A percentile compares a stretch with the other conserved stretches of the same genome.
phyloP scores from a whole-genome alignment of 306 rosid genomes.

The Chamaecrista fasciculata region DNA sequence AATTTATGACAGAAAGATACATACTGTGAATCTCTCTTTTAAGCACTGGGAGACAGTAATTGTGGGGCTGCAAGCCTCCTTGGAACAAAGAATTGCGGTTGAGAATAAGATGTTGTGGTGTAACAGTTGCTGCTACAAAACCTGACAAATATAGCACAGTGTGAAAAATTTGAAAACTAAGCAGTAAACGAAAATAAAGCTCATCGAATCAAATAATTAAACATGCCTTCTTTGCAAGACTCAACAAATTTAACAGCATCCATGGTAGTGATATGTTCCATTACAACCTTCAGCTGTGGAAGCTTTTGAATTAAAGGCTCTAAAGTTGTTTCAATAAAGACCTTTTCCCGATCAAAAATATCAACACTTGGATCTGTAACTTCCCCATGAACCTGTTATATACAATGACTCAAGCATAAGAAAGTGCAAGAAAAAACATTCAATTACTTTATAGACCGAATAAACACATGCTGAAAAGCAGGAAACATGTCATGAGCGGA shows the following conservation, averaged over 20 bases:
- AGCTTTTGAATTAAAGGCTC: slow-evolving; percentile 70
- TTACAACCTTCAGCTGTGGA: slow-evolving; percentile 80
- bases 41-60: slow-evolving; percentile 77
- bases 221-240: slow-evolving; percentile 68
- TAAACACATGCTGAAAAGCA: slow-evolving; percentile 7
- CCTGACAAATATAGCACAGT: slow-evolving; percentile 43
- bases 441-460: background rate
- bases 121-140: slow-evolving; percentile 74
- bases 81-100: slow-evolving; percentile 84
- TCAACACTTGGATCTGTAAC: slow-evolving; percentile 73
- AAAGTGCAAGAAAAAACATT: slow-evolving; percentile 14
- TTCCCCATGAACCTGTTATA: slow-evolving; percentile 85
- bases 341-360: slow-evolving; percentile 85
- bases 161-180: slow-evolving; percentile 11
- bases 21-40: slow-evolving; percentile 84
- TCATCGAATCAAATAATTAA: slow-evolving; percentile 20
- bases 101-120: slow-evolving; percentile 88
- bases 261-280: slow-evolving; percentile 91
- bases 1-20: slow-evolving; percentile 22
- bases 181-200: background rate
- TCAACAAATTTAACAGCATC: slow-evolving; percentile 77
- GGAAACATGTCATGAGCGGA: slow-evolving; percentile 10
- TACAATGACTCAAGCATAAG: slow-evolving; percentile 20
- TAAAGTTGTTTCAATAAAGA: slow-evolving; percentile 76
- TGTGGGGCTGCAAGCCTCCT: slow-evolving; percentile 94